Percentiles rank a stretch among this genome's conserved stretches.
Evolutionary conservation across 2,329 filamentous ascomycete genomes (phyloP).

Genomic region (Colletotrichum sublineola): DNA sequence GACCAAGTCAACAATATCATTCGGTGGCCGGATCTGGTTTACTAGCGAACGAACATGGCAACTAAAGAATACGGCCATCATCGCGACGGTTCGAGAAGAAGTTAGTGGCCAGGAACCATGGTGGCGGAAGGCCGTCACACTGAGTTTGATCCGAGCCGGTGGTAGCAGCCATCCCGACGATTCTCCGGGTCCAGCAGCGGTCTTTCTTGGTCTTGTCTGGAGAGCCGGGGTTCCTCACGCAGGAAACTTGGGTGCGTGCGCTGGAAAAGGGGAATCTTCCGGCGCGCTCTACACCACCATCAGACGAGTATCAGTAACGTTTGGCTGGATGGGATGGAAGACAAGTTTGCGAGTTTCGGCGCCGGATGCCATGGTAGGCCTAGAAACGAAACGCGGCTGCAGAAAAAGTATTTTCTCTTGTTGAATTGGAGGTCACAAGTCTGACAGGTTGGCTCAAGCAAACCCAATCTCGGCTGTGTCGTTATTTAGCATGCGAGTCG

Average conservation of each 20-base stretch:
- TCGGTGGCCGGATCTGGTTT: neutral
- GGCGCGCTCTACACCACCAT: neutral
- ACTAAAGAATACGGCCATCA: neutral
- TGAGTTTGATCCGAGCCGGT: neutral
- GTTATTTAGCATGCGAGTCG: slow-evolving; percentile 2
- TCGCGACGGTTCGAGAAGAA: neutral
- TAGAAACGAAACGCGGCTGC: neutral
- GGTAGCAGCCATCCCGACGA: neutral
- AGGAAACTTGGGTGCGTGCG: neutral
- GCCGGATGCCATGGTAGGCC: neutral
- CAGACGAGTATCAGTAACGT: neutral
- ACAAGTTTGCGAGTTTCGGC: neutral
- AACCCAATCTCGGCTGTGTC: neutral
- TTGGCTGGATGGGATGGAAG: neutral
- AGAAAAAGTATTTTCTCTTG: no score
- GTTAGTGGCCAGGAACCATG: neutral
- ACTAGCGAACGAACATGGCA: neutral
- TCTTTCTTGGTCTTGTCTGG: neutral
- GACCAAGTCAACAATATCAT: neutral
- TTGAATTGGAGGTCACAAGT: neutral
- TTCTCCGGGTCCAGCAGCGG: neutral
- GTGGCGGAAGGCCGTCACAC: neutral
- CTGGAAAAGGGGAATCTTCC: neutral
- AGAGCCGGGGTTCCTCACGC: neutral
- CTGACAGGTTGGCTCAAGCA: neutral